Conservation (phyloP, 2,329 filamentous ascomycete genomes). For the Phialophora tarda region DNA sequence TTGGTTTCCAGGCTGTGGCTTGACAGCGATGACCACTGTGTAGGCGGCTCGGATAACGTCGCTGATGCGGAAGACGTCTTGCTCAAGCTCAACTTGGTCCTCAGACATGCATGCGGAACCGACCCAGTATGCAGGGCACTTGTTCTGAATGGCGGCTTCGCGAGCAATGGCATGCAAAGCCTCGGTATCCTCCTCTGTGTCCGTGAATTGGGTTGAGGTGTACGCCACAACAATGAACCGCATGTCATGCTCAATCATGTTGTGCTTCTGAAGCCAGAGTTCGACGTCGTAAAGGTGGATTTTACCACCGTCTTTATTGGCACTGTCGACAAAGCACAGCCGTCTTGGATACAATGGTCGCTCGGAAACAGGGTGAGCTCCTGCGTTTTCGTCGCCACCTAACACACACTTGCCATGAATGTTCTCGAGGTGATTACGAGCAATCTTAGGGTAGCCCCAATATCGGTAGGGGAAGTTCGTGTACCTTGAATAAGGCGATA, state of each 20-base stretch:
- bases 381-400: conserved; percentile 6
- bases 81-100: conserved; percentile 14
- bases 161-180: conserved; percentile 20
- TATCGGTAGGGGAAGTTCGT: conserved; percentile 11
- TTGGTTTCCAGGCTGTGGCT: conserved; percentile 12
- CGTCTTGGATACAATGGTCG: conserved; percentile 22
- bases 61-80: conserved; percentile 41
- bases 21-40: conserved; percentile 37
- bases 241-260: conserved; percentile 22
- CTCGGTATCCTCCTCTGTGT: conserved; percentile 33
- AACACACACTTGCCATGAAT: not conserved
- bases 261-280: conserved; percentile 17
- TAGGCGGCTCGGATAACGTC: conserved; percentile 38
- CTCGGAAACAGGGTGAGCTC: conserved; percentile 18
- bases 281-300: conserved; percentile 33
- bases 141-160: conserved; percentile 14
- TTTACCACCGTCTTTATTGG: conserved; percentile 32
- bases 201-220: conserved; percentile 49
- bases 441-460: conserved; percentile 23
- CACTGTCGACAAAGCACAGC: conserved; percentile 18
- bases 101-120: conserved; percentile 23
- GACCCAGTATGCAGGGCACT: conserved; percentile 20
- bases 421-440: conserved; percentile 20
- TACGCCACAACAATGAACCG: conserved; percentile 49
- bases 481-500: conserved; percentile 7